These are phyloP conservation scores for Torrubiella hemipterigena DNA, from an alignment of 2,329 filamentous ascomycete genomes.

Conservation along the genomic window DNA sequence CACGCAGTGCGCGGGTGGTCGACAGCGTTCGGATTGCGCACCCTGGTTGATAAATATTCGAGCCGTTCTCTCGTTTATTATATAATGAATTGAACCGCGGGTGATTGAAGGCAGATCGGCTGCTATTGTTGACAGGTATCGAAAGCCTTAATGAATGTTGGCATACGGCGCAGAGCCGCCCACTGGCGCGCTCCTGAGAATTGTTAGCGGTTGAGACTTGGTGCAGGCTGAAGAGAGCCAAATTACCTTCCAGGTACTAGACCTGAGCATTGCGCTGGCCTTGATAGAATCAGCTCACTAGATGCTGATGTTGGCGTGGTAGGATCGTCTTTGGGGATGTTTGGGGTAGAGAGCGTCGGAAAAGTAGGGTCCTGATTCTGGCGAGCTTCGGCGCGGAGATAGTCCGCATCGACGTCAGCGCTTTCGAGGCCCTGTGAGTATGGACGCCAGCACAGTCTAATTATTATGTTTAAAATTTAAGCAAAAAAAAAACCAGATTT, in stretches of 20 bases:
- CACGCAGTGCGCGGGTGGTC: slow-evolving; percentile 12
- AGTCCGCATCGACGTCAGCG: background rate
- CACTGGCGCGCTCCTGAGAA: slow-evolving; percentile 21
- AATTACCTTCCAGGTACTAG: slow-evolving; percentile 25
- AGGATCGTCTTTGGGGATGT: no score
- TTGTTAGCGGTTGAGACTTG: slow-evolving; percentile 7
- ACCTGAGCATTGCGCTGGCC: slow-evolving; percentile 27
- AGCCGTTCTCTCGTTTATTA: no score
- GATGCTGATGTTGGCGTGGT: slow-evolving; percentile 7
- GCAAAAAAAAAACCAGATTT: no score
- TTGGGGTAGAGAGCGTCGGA: slow-evolving; percentile 29
- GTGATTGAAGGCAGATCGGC: no score
- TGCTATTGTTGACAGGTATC: no score
- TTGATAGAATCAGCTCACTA: slow-evolving; percentile 7
- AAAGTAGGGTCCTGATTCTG: slow-evolving; percentile 19
- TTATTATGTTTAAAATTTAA: no score
- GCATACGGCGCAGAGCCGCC: slow-evolving; percentile 29
- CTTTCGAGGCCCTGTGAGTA: no score
- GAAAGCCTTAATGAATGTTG: no score
- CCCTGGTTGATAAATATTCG: no score
- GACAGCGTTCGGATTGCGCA: slow-evolving; percentile 16
- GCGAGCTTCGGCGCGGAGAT: background rate
- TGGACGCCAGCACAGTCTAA: no score
- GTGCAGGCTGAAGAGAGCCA: background rate
- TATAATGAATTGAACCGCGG: no score